A percentile compares a stretch with the other conserved stretches of the same genome.
These are phyloP conservation scores for Iberis pinnata DNA, from an alignment of 345 rosid genomes.

Conservation along the genomic window DNA sequence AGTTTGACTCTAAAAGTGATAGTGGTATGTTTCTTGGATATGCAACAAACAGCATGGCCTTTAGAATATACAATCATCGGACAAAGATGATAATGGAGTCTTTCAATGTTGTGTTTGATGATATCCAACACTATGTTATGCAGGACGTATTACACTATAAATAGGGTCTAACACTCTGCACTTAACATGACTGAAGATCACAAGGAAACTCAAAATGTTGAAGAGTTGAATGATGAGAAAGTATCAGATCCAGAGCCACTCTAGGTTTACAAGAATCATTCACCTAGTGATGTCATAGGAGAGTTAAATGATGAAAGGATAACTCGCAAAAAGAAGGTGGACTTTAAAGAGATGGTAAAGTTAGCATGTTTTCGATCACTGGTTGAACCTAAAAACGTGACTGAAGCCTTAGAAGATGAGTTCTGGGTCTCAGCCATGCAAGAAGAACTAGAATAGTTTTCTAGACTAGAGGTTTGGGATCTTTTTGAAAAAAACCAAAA, in stretches of 20 bases:
- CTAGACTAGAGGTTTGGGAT: neutral
- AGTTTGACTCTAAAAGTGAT: no score
- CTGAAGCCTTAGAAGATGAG: fast-evolving
- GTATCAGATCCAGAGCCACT: no score
- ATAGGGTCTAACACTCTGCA: no score
- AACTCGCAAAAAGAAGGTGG: fast-evolving
- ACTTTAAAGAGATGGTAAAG: neutral
- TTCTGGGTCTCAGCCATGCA: neutral
- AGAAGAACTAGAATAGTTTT: neutral
- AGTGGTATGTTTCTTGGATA: neutral
- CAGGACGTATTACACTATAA: no score
- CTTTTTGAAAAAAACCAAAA: fast-evolving
- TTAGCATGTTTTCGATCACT: neutral
- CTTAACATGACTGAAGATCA: no score
- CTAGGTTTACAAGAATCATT: neutral
- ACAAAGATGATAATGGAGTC: no score
- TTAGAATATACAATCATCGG: neutral
- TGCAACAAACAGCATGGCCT: neutral
- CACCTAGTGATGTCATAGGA: fast-evolving
- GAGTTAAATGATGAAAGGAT: fast-evolving
- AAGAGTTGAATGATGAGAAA: no score
- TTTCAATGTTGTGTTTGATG: no score
- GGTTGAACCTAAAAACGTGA: neutral
- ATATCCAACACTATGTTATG: no score
- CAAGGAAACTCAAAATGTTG: no score